Evolutionary conservation across 2,329 filamentous ascomycete genomes (phyloP), one percentile per base, ranked within the genome.

Genomic region (Penicillium sp.): DNA sequence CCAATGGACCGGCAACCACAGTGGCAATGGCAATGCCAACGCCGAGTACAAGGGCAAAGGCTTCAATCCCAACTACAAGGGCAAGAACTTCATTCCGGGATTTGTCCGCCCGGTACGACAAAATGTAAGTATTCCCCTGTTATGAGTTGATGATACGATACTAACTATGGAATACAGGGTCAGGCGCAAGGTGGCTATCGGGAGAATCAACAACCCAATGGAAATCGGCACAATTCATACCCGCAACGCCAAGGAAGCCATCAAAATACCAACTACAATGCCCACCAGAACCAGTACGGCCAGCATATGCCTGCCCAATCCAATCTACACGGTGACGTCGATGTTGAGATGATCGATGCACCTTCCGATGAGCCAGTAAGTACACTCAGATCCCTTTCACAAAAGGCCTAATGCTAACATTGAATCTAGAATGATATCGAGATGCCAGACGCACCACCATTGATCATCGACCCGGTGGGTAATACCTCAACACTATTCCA

Each of bases 361-460:
- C 45, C 45, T n/a, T 30, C 44, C 6, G 30, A 42, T 23, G 51
- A 53, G 9, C 46, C 46, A 51, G 38, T 44, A 54, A 27, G 49
- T 39, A 10, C 5, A 13, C 23, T 23, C 23, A 23, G 23, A 23
- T 23, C 16, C 34, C 13, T 7, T 3, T 30, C 30, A 8, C 14
- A 16, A 13, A n/a, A 43, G 13, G 26, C 13, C 14, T 14, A 19
- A 42, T 27, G 7, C 38, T 49, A 34, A 49, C 47, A 26, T 34
- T 49, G 36, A 34, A 26, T 49, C 16, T 18, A 49, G 47, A 50
- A 27, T 11, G 51, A 53, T 2, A 44, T 49, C 16, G 61, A 61
- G n/a, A 63, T 63, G 61, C 42, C 52, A 0, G 61, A 63, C 19
- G 61, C 60, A 10, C 60, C 60, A 16, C 50, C 53, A 19, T 23